A percentile compares a stretch with the other conserved stretches of the same genome.
These are phyloP conservation scores for Aspergillus niger DNA, from an alignment of 2,329 filamentous ascomycete species.

Conservation along the genomic window DNA sequence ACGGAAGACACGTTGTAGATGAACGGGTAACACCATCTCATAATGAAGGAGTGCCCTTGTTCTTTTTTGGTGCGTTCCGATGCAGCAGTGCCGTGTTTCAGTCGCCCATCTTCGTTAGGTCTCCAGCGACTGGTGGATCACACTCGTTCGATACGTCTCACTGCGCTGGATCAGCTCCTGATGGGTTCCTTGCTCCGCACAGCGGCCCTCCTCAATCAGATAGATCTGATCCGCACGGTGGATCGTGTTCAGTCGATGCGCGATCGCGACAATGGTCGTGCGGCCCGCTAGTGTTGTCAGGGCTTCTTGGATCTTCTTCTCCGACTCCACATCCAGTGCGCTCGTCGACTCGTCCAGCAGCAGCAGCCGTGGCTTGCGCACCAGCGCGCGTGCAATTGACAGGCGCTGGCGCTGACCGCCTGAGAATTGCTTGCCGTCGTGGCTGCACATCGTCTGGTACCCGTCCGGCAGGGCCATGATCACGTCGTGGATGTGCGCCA, in stretches of 20 bases:
- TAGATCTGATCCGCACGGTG: conserved; percentile 79
- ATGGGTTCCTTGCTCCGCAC: conserved; percentile 53
- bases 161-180: conserved; percentile 51
- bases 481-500: conserved; percentile 71
- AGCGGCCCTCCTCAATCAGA: conserved; percentile 51
- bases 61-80: not conserved
- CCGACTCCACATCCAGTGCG: conserved; percentile 58
- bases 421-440: conserved; percentile 56
- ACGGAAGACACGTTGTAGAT: not conserved
- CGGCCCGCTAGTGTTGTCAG: conserved; percentile 35
- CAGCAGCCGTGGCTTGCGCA: conserved; percentile 56
- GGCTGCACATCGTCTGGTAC: conserved; percentile 63
- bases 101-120: conserved; percentile 17
- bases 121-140: conserved; percentile 51
- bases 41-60: not conserved
- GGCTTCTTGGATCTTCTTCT: conserved; percentile 50
- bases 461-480: conserved; percentile 64
- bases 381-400: conserved; percentile 59
- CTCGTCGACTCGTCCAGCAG: conserved; percentile 64
- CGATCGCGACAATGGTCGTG: conserved; percentile 45
- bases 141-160: conserved; percentile 54
- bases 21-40: not conserved
- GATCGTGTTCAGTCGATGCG: conserved; percentile 46
- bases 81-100: not conserved
- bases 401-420: conserved; percentile 62